Evolutionary conservation across 257 asterid genomes (phyloP), one percentile per base, ranked within the genome.

Genomic region (Schizonepeta tenuifolia): DNA sequence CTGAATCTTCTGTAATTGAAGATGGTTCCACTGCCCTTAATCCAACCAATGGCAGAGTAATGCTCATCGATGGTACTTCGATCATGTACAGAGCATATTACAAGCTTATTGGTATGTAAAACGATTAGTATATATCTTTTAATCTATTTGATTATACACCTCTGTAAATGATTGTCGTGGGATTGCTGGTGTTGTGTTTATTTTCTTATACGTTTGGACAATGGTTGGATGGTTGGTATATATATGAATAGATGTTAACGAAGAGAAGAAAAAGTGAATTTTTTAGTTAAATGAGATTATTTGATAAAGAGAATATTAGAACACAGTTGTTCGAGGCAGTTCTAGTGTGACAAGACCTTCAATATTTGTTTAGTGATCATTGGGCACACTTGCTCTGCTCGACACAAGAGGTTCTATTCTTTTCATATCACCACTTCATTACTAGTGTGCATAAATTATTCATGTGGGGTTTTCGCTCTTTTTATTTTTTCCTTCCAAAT

Each of bases 31-130:
- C 70, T 6, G 65, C 73, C 73, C 38, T 55, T 22, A 80, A 71
- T 71, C 75, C 89, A 28, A 78, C 92, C 28, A 82, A 75, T 71
- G 96, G 93, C 71, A 89, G 96, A 83, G 90, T 94, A 59, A 91
- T 94, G 99, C 97, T 94, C 75, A 80, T 94, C 24, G 99, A 94
- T 40, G 99, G 99, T 65, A 88, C 97, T 24, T 83, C 99, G 4
- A 73, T 94, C 78, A 91, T 94, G 54, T 91, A 94, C 71, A 79
- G 99, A 76, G 97, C 99, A 21, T 94, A 94, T 69, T 94, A 86
- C 89, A 85, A 86, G 81, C 96, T 94, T 81, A 83, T 94, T 78
- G 99, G 99, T 94, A 79, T 60, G 90, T 66, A 31, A 6, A 61
- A 17, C 35, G 51, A 26, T 31, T 43, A 31, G 18, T 20, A 4